Evolutionary conservation across 2,329 filamentous ascomycete species (phyloP).

Genomic region (Fusarium napiforme): DNA sequence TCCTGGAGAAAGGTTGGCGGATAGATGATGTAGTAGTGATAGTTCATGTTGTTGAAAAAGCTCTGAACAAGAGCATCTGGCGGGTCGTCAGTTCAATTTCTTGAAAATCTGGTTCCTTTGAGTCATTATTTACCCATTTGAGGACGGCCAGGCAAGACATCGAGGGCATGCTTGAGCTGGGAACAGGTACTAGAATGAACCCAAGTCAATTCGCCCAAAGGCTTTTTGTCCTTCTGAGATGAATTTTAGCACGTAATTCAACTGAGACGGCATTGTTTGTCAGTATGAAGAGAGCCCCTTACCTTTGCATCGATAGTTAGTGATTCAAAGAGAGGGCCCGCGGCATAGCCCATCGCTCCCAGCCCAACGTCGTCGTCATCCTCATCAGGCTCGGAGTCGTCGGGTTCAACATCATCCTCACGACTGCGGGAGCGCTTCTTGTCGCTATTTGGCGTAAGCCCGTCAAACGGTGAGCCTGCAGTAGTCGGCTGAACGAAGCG

Average conservation of each 20-base stretch:
- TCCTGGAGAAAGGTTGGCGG: constrained; percentile 49
- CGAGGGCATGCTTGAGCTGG: constrained; percentile 47
- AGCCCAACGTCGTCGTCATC: constrained; percentile 46
- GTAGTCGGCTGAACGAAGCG: constrained; percentile 44
- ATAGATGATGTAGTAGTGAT: constrained; percentile 53
- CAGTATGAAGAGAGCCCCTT: neutral
- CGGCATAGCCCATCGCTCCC: constrained; percentile 49
- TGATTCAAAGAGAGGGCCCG: constrained; percentile 47
- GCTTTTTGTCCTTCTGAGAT: constrained; percentile 26
- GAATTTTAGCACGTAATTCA: neutral
- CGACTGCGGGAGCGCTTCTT: constrained; percentile 42
- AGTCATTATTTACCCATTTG: constrained; percentile 46
- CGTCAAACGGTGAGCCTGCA: constrained; percentile 29
- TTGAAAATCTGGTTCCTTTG: too few relatives aligned
- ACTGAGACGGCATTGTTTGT: neutral
- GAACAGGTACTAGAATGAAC: constrained; percentile 39
- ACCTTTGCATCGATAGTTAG: constrained; percentile 43
- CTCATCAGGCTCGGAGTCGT: constrained; percentile 35
- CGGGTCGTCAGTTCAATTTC: neutral
- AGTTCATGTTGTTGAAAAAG: constrained; percentile 51
- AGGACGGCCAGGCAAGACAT: constrained; percentile 47
- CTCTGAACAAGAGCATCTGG: constrained; percentile 51
- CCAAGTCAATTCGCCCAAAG: constrained; percentile 29
- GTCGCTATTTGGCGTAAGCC: constrained; percentile 10
- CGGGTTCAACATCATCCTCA: constrained; percentile 31